A percentile compares a stretch with the other conserved stretches of the same genome.
Evolutionary conservation across 257 asterid species (phyloP).

Genomic region (Salvia splendens): DNA sequence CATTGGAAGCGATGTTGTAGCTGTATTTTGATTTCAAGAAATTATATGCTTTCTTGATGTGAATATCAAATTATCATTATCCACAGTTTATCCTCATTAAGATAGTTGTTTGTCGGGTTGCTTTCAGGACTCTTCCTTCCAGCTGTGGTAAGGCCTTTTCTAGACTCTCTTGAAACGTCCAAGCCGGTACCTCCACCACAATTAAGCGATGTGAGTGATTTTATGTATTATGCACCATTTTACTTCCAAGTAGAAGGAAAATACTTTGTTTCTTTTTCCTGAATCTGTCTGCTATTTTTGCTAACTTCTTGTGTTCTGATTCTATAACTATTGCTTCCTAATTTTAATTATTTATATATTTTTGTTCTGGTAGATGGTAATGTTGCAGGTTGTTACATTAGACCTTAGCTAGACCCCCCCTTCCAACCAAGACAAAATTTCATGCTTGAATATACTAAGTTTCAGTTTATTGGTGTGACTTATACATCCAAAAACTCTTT

Average conservation of each 20-base stretch:
- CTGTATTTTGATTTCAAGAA: background rate
- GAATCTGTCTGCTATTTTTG: background rate
- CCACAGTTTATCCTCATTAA: conserved; percentile 13
- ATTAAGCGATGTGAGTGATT: conserved; percentile 68
- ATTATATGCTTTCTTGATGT: conserved; percentile 7
- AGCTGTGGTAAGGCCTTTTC: conserved; percentile 92
- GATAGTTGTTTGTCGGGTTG: conserved; percentile 19
- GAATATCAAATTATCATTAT: background rate
- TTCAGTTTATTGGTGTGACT: background rate
- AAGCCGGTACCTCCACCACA: conserved; percentile 75
- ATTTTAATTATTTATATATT: background rate
- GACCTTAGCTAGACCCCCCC: background rate
- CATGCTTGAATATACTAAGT: background rate
- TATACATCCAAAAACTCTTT: background rate
- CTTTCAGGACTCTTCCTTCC: conserved; percentile 90
- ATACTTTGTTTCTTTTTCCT: background rate
- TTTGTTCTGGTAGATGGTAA: conserved; percentile 2
- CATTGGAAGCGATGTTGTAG: background rate
- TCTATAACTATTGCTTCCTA: background rate
- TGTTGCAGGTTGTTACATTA: background rate
- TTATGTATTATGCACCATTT: background rate
- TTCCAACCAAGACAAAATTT: background rate
- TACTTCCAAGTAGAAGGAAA: background rate
- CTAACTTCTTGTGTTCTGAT: conserved; percentile 4
- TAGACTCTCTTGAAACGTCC: conserved; percentile 78